Base-by-base conservation (phyloP, 495 filamentous ascomycete species). In the Penicillium ucsense region DNA sequence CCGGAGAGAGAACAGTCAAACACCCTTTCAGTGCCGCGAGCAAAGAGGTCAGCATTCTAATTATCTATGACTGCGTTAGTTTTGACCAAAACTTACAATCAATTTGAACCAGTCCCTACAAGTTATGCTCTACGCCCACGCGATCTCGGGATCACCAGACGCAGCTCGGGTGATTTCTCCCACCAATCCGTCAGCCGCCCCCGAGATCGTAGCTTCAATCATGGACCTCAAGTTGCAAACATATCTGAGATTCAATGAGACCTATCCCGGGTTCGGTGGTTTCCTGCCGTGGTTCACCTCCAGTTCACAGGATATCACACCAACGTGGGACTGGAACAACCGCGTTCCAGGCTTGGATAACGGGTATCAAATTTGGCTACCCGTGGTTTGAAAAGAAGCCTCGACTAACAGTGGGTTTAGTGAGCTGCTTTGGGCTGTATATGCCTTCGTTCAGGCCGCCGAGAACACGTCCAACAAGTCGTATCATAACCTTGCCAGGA, bases 21-120 rank as follows among this genome's bases (percentile, higher is more conserved):
- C 63, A 67, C 53, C 51, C 58, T 5, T 64, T 64, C 56, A 65
- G 59, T 44, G 63, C 64, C 6, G 64, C 64, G 8, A 67, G 64
- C 48, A 67, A 65, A 52, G 64, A 67, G 47, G 52, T 51, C 8
- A 39, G 46, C 29, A 9, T 2, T n/a, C 8, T 1, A 8, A 7
- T 33, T n/a, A 4, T 10, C 8, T 3, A 6, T 4, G 31, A 11
- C n/a, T 31, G 5, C 3, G 8, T 20, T 20, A 20, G 2, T 31
- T 10, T 10, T 6, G 29, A 31, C 4, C 39, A 41, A 11, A 3
- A 31, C 27, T 41, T 28, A 30, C 31, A 7, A 8, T 4, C 7
- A 40, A 1, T 12, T 34, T 4, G 20, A 9, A 11, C 28, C 10
- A 57, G 47, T 44, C 57, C 12, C 57, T 67, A 29, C 61, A 66